Base-by-base conservation (phyloP, 106 monocot genomes). In the Dendrobium officinale region DNA sequence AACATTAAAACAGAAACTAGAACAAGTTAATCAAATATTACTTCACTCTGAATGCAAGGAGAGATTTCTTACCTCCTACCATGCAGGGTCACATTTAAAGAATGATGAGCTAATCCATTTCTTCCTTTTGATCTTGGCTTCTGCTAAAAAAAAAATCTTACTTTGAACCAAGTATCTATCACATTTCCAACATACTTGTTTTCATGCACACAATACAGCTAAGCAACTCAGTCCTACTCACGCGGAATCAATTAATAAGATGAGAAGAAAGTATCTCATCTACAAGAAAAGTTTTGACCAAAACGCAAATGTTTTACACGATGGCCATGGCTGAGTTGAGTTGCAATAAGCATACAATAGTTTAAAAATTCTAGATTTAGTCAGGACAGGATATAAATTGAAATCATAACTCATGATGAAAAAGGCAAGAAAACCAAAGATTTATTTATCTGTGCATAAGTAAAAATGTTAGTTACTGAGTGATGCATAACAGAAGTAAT, bases 81-180 rank as follows among this genome's bases (percentile, higher is more conserved):
- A 76, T 3, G 74, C 42, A 74, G 22, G 76, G 48, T 76, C 42
- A n/a, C 51, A 76, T 48, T 11, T 42, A 76, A 29, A 76, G 76
- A 76, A 76, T 51, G 76, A 27, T 20, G 76, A 10, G 26, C 47
- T 27, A 76, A 76, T 19, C 24, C 48, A 76, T 24, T 20, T 27
- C 5, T 48, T 13, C 43, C n/a, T 49, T 26, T 6, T 15, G 49
- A 26, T 49, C 49, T 76, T 76, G 49, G 76, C 42, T 51, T 76
- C 76, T 76, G 27, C 76, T 13, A 76, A 19, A 26, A 37, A 40
- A 42, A 16, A 26, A 47, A 27, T 68, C 10, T 31, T 8, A 18
- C 74, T 74, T 5, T 74, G 20, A 19, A 33, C 17, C 74, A 74
- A 42, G 20, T 5, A 74, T 26, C 10, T 13, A 2, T 70, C 13